Evolutionary conservation across 2,329 filamentous ascomycete genomes (phyloP).

Genomic region (Zopfia rhizophila): DNA sequence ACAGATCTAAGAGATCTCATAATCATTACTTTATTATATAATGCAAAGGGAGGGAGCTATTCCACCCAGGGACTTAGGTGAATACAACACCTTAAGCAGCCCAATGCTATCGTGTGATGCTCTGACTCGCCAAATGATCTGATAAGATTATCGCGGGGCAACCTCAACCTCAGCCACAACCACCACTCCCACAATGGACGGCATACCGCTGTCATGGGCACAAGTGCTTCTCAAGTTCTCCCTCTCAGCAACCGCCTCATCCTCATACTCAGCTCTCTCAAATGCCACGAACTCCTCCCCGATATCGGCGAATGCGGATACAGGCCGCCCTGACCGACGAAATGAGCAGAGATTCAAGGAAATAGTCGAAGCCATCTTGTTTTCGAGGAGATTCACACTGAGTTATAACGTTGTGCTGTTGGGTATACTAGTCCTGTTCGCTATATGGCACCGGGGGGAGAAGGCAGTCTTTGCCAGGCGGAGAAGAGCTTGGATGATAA

Average conservation of each 20-base stretch:
- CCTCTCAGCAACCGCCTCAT: constrained; percentile 34
- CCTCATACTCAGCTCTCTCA: not conserved
- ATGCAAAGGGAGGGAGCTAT: constrained; percentile 6
- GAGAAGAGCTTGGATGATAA: constrained; percentile 14
- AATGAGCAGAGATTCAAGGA: constrained; percentile 49
- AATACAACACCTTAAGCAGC: constrained; percentile 3
- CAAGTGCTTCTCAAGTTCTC: constrained; percentile 38
- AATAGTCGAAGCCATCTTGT: constrained; percentile 51
- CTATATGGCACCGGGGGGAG: constrained; percentile 50
- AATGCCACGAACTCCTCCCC: constrained; percentile 1
- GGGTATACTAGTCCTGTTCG: constrained; percentile 48
- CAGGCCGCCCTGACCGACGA: constrained; percentile 43
- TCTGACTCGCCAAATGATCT: not conserved
- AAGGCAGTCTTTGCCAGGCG: constrained; percentile 31
- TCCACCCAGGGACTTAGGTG: constrained; percentile 5
- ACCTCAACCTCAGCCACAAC: not conserved
- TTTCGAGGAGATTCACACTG: constrained; percentile 48
- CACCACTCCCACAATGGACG: constrained; percentile 13
- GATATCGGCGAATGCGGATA: constrained; percentile 20
- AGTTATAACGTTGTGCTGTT: constrained; percentile 55
- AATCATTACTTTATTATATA: not conserved
- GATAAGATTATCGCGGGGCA: too few species aligned
- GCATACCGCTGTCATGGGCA: constrained; percentile 28
- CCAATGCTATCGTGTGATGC: constrained; percentile 2
- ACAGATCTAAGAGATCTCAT: too few species aligned